These are phyloP conservation scores for Plectosphaerella cucumerina DNA, from an alignment of 2,329 filamentous ascomycete genomes.

Conservation along the genomic window DNA sequence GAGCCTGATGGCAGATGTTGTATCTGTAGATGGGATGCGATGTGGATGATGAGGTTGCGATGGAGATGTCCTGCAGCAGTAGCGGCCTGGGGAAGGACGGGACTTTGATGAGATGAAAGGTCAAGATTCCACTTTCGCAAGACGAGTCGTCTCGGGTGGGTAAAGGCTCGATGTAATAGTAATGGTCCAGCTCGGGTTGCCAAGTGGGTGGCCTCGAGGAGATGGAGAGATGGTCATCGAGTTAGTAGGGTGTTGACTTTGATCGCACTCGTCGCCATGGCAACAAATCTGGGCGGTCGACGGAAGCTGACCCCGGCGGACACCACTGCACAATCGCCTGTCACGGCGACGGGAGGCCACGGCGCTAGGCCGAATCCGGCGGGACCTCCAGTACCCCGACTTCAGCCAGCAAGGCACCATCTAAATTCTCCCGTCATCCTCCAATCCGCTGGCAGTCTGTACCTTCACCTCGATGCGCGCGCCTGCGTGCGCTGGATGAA, in stretches of 20 bases:
- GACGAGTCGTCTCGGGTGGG: background rate
- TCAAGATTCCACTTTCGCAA: background rate
- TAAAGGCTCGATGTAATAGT: background rate
- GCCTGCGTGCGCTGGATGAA: too few species aligned
- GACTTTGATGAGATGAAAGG: background rate
- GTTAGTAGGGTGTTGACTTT: background rate
- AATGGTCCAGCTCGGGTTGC: background rate
- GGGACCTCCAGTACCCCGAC: too few species aligned
- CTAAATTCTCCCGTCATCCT: too few species aligned
- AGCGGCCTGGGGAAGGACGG: background rate
- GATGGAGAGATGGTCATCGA: background rate
- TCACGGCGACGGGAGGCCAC: too few species aligned
- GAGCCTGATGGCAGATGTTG: background rate
- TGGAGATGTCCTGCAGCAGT: background rate
- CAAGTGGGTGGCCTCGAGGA: background rate
- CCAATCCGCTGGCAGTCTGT: too few species aligned
- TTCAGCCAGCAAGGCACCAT: too few species aligned
- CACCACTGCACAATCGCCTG: too few species aligned
- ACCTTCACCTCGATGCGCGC: too few species aligned
- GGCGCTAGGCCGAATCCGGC: too few species aligned
- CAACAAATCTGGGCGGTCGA: background rate
- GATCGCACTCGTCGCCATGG: background rate
- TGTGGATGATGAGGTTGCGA: too few species aligned
- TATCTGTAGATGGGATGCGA: too few species aligned
- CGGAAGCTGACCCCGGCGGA: too few species aligned